Evolutionary conservation across 2,329 filamentous ascomycete species (phyloP).

Genomic region (Clonostachys rhizophaga): DNA sequence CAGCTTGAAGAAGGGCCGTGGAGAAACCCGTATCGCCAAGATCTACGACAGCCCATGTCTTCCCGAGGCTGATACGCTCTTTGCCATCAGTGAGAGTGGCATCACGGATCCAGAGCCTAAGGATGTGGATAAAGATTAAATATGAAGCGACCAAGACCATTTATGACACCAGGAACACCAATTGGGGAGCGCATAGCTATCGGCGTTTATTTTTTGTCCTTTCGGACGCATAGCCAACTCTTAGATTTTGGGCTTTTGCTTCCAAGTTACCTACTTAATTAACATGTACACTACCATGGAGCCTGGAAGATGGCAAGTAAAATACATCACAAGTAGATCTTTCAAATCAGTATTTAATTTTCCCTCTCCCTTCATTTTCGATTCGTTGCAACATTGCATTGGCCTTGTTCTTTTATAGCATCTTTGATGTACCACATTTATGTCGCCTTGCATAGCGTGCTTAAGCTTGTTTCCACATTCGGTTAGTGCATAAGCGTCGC

Average conservation of each 20-base stretch:
- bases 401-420: too few species aligned
- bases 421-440: too few species aligned
- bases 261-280: background rate
- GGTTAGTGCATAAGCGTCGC: conserved; percentile 19
- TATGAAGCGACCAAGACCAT: too few species aligned
- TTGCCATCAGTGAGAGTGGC: conserved; percentile 95
- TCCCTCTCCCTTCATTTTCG: too few species aligned
- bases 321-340: too few species aligned
- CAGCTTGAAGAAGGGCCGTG: conserved; percentile 92
- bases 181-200: too few species aligned
- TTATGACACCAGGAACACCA: background rate
- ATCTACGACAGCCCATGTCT: conserved; percentile 98
- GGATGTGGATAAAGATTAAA: conserved; percentile 79
- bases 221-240: background rate
- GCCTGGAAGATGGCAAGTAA: too few species aligned
- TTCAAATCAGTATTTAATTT: too few species aligned
- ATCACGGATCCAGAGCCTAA: conserved; percentile 96
- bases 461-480: conserved; percentile 25
- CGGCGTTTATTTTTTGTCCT: too few species aligned
- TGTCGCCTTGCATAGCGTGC: too few species aligned
- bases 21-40: conserved; percentile 95
- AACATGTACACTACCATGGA: too few species aligned
- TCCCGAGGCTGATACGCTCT: conserved; percentile 92
- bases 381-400: too few species aligned
- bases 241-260: background rate